Base-by-base conservation (phyloP, 2,329 filamentous ascomycete genomes). In the Verticillium tricorpus region DNA sequence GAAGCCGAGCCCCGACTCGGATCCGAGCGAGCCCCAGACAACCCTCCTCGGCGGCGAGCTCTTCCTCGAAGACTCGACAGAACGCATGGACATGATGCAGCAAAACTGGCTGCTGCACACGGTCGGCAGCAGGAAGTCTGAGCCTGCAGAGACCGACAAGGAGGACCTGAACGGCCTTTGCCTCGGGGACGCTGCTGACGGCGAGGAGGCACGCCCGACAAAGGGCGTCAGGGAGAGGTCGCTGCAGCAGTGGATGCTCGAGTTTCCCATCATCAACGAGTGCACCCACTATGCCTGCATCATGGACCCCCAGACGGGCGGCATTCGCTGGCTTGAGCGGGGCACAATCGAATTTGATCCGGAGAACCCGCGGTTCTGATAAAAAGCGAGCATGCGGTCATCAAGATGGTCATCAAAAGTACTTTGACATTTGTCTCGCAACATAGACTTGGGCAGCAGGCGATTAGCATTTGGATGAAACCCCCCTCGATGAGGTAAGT, bases 241-340 rank as follows among this genome's bases (percentile, higher is more conserved):
- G 34, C 67, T 86, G 3, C 71, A 77, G 2, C 66, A 71, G 12
- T 85, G 84, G 84, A 72, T 86, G 9, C 73, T 74, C 25, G 73
- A 72, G 15, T 82, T 79, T 63, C 85, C 85, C 0, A 81, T 82
- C 3, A 78, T 78, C 17, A 88, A 87, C 67, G 81, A 85, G 61
- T 76, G 74, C 39, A 87, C 84, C 2, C 85, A 89, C 71, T 88
- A 82, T 70, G 78, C 80, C 4, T 78, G 79, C 22, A 72, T 88
- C 32, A 80, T 89, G 79, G 85, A 88, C 71, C 81, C 85, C 3
- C 69, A 63, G 6, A 70, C 69, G 15, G 83, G 84, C 0, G 71
- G 72, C 14, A 72, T 87, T 25, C 69, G 73, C 15, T 86, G 81
- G 78, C 66, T 79, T 9, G 63, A 68, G 34, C 61, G 58, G 5